Percentiles rank a stretch among this genome's conserved stretches.
phyloP scores from a whole-genome alignment of 345 rosid genomes.

The Ailanthus altissimus region DNA sequence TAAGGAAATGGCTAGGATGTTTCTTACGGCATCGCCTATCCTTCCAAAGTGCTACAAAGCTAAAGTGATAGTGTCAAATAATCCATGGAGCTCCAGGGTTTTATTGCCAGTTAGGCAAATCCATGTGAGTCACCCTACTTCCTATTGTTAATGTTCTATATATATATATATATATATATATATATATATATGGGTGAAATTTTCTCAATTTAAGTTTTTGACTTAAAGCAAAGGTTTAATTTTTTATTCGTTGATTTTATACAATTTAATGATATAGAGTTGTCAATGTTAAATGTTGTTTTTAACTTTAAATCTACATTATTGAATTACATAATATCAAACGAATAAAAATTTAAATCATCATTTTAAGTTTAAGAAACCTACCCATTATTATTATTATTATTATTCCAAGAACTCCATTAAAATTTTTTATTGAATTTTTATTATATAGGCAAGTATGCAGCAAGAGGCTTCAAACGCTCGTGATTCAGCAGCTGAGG shows the following conservation, averaged over 20 bases:
- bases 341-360: no score
- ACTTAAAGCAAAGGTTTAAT: no score
- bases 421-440: background rate
- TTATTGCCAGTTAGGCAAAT: conserved; percentile 25
- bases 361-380: no score
- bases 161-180: no score
- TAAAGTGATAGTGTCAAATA: conserved; percentile 7
- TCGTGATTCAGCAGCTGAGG: background rate
- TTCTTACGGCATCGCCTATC: background rate
- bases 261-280: no score
- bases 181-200: background rate
- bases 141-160: background rate
- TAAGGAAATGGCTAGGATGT: conserved; percentile 27
- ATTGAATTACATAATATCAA: no score
- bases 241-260: no score
- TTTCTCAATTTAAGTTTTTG: no score
- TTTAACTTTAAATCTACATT: no score
- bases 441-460: conserved; percentile 13
- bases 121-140: conserved; percentile 21
- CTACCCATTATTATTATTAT: no score
- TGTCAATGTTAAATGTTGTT: no score
- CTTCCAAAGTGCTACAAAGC: conserved; percentile 16
- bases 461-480: conserved; percentile 13
- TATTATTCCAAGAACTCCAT: background rate
- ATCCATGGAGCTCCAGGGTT: conserved; percentile 26